These are phyloP conservation scores for Mortierella sp. DNA, from an alignment of 371 early-diverging fungal species.

Conservation along the genomic window DNA sequence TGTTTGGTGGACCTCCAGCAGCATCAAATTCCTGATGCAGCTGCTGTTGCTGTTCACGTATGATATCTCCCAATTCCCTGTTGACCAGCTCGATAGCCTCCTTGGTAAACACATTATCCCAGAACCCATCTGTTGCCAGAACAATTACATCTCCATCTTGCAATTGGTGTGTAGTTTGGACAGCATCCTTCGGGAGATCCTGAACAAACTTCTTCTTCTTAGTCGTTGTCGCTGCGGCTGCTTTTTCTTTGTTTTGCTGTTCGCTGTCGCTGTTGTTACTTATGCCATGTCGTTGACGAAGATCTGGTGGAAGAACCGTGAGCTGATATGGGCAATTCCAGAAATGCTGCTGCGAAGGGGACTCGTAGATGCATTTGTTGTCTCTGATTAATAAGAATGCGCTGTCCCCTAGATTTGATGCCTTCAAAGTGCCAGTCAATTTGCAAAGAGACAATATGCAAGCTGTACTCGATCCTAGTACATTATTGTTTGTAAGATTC, in stretches of 20 bases:
- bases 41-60: conserved; percentile 11
- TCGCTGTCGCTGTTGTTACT: neutral
- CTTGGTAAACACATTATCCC: conserved; percentile 77
- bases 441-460: conserved; percentile 75
- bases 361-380: conserved; percentile 70
- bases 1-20: neutral
- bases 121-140: conserved; percentile 79
- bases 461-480: conserved; percentile 72
- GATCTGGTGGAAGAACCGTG: conserved; percentile 65
- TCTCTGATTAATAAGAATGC: conserved; percentile 74
- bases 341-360: conserved; percentile 77
- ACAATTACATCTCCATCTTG: conserved; percentile 76
- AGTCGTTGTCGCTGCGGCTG: neutral
- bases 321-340: conserved; percentile 83
- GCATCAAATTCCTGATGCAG: neutral
- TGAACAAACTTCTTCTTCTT: conserved; percentile 62
- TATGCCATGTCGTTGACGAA: neutral
- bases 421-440: conserved; percentile 70
- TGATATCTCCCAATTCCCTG: conserved; percentile 56
- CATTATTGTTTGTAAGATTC: neutral
- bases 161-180: conserved; percentile 68
- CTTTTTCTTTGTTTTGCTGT: neutral
- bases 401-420: conserved; percentile 76
- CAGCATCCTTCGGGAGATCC: conserved; percentile 75
- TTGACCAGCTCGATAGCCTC: conserved; percentile 71